phyloP scores from a whole-genome alignment of 1,284 basidiomycete genomes.

The Tilletia walkeri region DNA sequence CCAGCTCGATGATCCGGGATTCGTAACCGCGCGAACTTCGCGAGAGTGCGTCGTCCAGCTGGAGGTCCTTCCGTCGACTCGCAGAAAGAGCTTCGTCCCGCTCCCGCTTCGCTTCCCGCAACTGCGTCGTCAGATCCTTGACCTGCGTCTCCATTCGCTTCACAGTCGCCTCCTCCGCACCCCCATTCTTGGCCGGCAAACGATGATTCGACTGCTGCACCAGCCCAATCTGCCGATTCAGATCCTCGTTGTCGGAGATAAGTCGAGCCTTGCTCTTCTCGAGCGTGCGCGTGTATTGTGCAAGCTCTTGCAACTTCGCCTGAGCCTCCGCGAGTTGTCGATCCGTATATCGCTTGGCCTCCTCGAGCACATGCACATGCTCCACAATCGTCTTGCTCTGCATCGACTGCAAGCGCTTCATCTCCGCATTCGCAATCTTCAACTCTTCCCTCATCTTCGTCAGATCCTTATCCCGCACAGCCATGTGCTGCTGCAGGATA shows the following conservation, averaged over 20 bases:
- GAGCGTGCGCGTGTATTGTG: slow-evolving; percentile 74
- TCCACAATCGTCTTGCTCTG: slow-evolving; percentile 98
- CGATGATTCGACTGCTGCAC: slow-evolving; percentile 22
- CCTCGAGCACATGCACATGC: slow-evolving; percentile 94
- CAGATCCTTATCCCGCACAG: slow-evolving; percentile 75
- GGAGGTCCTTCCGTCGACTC: slow-evolving; percentile 65
- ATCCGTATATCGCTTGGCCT: slow-evolving; percentile 93
- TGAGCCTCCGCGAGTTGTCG: slow-evolving; percentile 81
- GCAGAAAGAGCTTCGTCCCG: slow-evolving; percentile 58
- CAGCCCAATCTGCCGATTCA: slow-evolving; percentile 72
- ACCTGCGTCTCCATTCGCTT: slow-evolving; percentile 6
- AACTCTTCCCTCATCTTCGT: slow-evolving; percentile 75
- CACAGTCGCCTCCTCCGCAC: slow-evolving; percentile 21
- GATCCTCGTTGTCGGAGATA: slow-evolving; percentile 79
- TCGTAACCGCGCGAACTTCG: slow-evolving; percentile 71
- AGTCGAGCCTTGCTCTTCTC: slow-evolving; percentile 77
- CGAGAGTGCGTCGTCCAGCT: slow-evolving; percentile 69
- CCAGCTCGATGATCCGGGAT: slow-evolving; percentile 66
- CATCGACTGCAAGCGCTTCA: slow-evolving; percentile 60
- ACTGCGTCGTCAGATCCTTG: slow-evolving; percentile 1
- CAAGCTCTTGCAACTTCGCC: slow-evolving; percentile 71
- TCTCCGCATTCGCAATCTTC: slow-evolving; percentile 61
- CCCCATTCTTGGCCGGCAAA: slow-evolving; percentile 17
- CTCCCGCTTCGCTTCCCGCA: slow-evolving; percentile 37
- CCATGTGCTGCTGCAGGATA: slow-evolving; percentile 69